A percentile compares a stretch with the other conserved stretches of the same genome.
Conservation (phyloP, 108 stramenopile genomes). For the Cylindrotheca fusiformis region DNA sequence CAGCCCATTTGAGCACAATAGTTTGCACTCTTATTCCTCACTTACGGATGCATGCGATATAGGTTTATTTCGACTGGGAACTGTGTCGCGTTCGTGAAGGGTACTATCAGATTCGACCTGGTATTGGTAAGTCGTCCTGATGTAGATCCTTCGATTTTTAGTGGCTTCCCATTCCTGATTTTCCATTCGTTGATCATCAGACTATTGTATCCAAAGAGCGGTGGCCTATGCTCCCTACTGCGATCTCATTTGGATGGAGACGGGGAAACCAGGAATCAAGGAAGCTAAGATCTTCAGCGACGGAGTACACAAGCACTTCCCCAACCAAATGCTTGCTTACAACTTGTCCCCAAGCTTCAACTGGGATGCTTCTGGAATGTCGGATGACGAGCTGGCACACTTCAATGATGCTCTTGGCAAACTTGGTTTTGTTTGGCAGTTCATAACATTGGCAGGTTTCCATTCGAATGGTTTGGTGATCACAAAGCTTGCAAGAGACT, state of each 20-base stretch:
- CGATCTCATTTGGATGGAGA: constrained; percentile 98
- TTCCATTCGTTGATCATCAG: too few relatives aligned
- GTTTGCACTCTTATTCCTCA: neutral
- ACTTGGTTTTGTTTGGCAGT: constrained; percentile 93
- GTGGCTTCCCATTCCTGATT: too few relatives aligned
- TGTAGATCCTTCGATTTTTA: too few relatives aligned
- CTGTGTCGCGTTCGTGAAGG: constrained; percentile 92
- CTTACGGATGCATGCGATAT: neutral
- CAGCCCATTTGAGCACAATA: constrained; percentile 13
- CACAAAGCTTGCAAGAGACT: constrained; percentile 82
- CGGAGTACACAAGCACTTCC: constrained; percentile 65
- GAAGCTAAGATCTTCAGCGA: constrained; percentile 81
- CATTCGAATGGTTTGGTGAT: constrained; percentile 92
- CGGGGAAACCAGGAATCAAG: constrained; percentile 70
- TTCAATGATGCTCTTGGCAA: constrained; percentile 91
- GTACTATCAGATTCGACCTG: constrained; percentile 87
- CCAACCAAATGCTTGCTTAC: constrained; percentile 94
- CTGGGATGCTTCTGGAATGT: constrained; percentile 95
- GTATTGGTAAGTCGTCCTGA: constrained; percentile 44
- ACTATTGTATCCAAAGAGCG: constrained; percentile 90
- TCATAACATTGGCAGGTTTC: constrained; percentile 96
- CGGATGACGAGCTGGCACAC: constrained; percentile 65
- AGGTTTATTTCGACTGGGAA: constrained; percentile 92
- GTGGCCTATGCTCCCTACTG: constrained; percentile 88
- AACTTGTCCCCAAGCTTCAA: constrained; percentile 95